phyloP scores from a whole-genome alignment of 2,329 filamentous ascomycete genomes.

The Xylariaceae sp. region DNA sequence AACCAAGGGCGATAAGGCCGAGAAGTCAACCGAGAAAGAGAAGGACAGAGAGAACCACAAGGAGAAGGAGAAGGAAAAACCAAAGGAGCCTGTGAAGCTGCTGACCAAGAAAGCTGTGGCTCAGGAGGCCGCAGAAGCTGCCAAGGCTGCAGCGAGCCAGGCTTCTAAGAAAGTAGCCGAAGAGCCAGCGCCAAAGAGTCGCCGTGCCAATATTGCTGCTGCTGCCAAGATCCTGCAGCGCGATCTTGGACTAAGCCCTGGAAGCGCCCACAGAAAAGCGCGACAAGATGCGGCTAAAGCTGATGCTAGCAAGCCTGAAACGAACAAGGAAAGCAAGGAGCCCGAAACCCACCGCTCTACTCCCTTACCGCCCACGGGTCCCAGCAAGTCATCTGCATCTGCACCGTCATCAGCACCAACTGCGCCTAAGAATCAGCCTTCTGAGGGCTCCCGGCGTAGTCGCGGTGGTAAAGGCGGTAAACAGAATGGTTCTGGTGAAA shows the following conservation, averaged over 20 bases:
- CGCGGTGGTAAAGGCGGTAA: conserved; percentile 35
- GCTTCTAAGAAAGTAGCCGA: conserved; percentile 28
- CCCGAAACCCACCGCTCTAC: conserved; percentile 23
- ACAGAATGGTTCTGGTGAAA: conserved; percentile 26
- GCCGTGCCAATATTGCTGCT: conserved; percentile 55
- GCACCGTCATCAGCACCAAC: conserved; percentile 26
- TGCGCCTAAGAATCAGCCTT: conserved; percentile 27
- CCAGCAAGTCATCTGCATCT: conserved; percentile 22
- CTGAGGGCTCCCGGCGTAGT: conserved; percentile 33
- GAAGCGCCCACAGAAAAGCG: conserved; percentile 56
- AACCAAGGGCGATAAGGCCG: conserved; percentile 55
- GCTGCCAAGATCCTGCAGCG: conserved; percentile 61
- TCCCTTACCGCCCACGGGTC: conserved; percentile 19
- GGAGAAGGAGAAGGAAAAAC: conserved; percentile 47
- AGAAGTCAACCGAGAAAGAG: conserved; percentile 55
- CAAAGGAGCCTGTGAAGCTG: conserved; percentile 59
- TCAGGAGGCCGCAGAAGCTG: conserved; percentile 44
- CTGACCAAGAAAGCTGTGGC: conserved; percentile 54
- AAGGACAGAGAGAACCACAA: conserved; percentile 56
- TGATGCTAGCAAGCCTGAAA: conserved; percentile 40
- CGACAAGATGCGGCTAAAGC: conserved; percentile 55
- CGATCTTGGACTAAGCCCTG: conserved; percentile 59
- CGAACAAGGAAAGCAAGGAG: conserved; percentile 33
- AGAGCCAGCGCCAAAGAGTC: conserved; percentile 46
- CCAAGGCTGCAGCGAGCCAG: conserved; percentile 40